Base-by-base conservation (phyloP, 2,329 filamentous ascomycete species). In the Fusarium torulosum region DNA sequence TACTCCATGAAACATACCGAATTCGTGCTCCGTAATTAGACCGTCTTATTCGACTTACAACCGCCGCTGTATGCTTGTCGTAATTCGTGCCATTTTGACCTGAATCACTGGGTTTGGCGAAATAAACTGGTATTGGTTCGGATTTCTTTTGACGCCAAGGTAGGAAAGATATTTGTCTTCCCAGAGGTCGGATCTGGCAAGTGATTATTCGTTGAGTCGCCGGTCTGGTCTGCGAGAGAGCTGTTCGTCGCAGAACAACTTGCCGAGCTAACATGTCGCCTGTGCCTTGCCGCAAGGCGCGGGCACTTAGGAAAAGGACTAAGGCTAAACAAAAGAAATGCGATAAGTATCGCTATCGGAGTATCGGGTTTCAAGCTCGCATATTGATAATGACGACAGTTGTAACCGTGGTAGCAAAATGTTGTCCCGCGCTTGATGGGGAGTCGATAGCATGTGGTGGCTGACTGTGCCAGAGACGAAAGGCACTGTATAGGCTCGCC, bases 161-260 rank as follows among this genome's bases (percentile, higher is more conserved):
- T 13, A 78, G 63, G 21, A 80, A 67, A 0, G 77, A 79, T 35
- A 80, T 70, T 52, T 71, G 71, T 50, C 78, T 72, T 19, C 46
- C 33, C 4, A 67, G 52, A 20, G 69, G 62, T 49, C 66, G 66
- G 23, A 68, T 45, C 29, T 67, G 73, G 46, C 63, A 72, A 44
- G 53, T 51, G 44, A 73, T 23, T 37, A 70, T 44, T 62, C 70
- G 70, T 42, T 68, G 69, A 38, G 65, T 67, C 11, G 71, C 51
- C 44, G 66, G 43, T 17, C 64, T 66, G 41, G 72, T 15, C 19
- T 19, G 49, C 8, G 33, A 59, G 38, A 72, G 45, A 53, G 69
- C 57, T 51, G 63, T 63, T 53, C 65, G 71, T 64, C 69, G 73
- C 53, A 71, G 45, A 58, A 61, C 62, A 57, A 52, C 55, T 53